These are phyloP conservation scores for Fonsecaea pedrosoi DNA, from an alignment of 2,329 filamentous ascomycete species.

Conservation along the genomic window DNA sequence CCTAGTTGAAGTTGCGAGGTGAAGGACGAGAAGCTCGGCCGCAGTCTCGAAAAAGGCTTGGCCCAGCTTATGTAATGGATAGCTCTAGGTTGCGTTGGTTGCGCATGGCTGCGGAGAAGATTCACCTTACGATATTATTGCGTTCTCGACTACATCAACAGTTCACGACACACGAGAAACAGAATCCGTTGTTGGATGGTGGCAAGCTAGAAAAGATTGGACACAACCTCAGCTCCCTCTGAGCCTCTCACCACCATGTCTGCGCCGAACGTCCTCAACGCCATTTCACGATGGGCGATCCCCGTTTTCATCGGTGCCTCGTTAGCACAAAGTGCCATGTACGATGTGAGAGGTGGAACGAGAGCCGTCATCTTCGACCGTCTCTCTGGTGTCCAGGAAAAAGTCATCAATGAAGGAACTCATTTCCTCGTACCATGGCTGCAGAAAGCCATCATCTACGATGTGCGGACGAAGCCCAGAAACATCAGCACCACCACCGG, in stretches of 20 bases:
- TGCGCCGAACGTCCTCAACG: slow-evolving; percentile 59
- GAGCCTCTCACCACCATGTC: slow-evolving; percentile 25
- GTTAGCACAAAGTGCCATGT: slow-evolving; percentile 79
- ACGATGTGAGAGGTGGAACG: slow-evolving; percentile 94
- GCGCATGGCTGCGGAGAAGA: slow-evolving; percentile 4
- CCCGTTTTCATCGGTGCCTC: slow-evolving; percentile 73
- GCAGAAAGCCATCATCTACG: slow-evolving; percentile 91
- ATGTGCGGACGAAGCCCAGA: slow-evolving; percentile 95
- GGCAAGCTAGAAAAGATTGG: not conserved
- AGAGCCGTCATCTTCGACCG: slow-evolving; percentile 98
- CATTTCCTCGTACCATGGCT: slow-evolving; percentile 97
- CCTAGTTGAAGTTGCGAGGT: not conserved
- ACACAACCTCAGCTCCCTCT: not conserved
- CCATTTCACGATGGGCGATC: slow-evolving; percentile 72
- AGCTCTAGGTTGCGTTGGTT: not conserved
- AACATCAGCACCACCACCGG: slow-evolving; percentile 98
- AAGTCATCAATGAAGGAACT: slow-evolving; percentile 92
- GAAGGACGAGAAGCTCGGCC: not conserved
- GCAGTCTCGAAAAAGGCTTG: slow-evolving; percentile 4
- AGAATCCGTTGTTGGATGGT: not conserved
- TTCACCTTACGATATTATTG: not conserved
- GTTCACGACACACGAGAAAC: not conserved
- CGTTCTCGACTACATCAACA: not conserved
- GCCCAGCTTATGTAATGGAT: slow-evolving; percentile 3
- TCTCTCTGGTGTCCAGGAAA: slow-evolving; percentile 87